These are phyloP conservation scores for Trametes sanguinea DNA, from an alignment of 768 basidiomycete genomes.

Conservation along the genomic window DNA sequence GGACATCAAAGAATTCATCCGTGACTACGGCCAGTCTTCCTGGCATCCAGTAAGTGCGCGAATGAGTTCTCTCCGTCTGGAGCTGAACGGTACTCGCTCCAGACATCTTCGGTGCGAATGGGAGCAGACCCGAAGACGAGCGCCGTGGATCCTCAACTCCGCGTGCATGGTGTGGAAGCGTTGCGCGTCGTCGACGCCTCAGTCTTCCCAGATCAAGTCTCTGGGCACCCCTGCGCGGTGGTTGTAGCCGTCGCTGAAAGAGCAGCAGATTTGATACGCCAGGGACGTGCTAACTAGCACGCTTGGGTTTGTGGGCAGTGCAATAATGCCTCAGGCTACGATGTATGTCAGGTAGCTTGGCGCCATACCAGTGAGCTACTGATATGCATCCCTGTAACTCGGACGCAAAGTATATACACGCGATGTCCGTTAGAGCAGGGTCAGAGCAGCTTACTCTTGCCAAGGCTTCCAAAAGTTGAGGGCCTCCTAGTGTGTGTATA, in stretches of 20 bases:
- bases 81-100: background rate
- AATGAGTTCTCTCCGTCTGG: background rate
- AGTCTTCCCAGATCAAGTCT: slow-evolving; percentile 18
- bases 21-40: slow-evolving; percentile 1
- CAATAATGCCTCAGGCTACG: no score
- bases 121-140: slow-evolving; percentile 30
- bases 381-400: no score
- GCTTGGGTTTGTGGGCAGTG: no score
- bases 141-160: slow-evolving; percentile 43
- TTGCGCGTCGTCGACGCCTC: slow-evolving; percentile 36
- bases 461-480: no score
- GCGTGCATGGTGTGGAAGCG: slow-evolving; percentile 45
- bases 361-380: no score
- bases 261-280: slow-evolving; percentile 21
- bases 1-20: slow-evolving; percentile 9
- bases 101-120: slow-evolving; percentile 42
- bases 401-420: no score
- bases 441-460: no score
- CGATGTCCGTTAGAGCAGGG: no score
- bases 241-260: slow-evolving; percentile 22
- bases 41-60: slow-evolving; percentile 27
- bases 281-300: slow-evolving; percentile 27
- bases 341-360: no score
- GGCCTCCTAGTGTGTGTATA: no score
- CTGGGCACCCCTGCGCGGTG: slow-evolving; percentile 18